Conservation (phyloP, 228 moss, liverwort and hornwort genomes). For the Sphagnum fallax region DNA sequence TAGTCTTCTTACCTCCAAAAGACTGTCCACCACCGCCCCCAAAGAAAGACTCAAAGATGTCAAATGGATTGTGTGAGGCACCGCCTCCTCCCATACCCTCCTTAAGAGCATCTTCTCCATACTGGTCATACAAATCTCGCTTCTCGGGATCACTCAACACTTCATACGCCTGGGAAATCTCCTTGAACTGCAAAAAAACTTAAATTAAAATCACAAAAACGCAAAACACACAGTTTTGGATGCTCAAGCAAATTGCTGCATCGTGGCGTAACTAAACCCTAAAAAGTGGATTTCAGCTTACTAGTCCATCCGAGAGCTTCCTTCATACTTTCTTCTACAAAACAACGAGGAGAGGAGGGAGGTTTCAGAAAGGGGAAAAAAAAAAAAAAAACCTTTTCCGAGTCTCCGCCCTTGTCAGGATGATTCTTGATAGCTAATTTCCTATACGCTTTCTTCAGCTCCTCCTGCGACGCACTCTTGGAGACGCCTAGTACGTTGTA, state of each 20-base stretch:
- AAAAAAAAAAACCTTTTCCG: constrained; percentile 9
- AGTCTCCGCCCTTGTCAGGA: constrained; percentile 30
- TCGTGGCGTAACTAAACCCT: too few relatives aligned
- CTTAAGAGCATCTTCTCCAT: constrained; percentile 35
- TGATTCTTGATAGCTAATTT: constrained; percentile 29
- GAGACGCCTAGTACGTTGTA: constrained; percentile 21
- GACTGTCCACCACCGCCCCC: constrained; percentile 17
- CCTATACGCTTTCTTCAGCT: constrained; percentile 24
- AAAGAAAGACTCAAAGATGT: constrained; percentile 39
- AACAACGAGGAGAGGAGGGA: too few relatives aligned
- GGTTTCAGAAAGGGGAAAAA: too few relatives aligned
- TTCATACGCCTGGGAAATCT: constrained; percentile 44
- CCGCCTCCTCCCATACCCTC: constrained; percentile 41
- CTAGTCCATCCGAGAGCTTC: too few relatives aligned
- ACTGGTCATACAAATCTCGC: constrained; percentile 37
- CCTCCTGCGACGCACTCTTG: constrained; percentile 12
- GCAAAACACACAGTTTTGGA: too few relatives aligned
- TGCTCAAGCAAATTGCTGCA: too few relatives aligned
- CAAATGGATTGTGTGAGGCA: constrained; percentile 28
- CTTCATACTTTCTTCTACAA: too few relatives aligned
- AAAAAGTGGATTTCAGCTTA: too few relatives aligned
- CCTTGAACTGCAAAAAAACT: constrained; percentile 32
- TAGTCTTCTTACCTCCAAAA: constrained; percentile 4
- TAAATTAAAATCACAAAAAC: too few relatives aligned
- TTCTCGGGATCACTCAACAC: constrained; percentile 44